Evolutionary conservation across 306 rosid genomes (phyloP), one percentile per base, ranked within the genome.

Genomic region (Cicer judaicum): DNA sequence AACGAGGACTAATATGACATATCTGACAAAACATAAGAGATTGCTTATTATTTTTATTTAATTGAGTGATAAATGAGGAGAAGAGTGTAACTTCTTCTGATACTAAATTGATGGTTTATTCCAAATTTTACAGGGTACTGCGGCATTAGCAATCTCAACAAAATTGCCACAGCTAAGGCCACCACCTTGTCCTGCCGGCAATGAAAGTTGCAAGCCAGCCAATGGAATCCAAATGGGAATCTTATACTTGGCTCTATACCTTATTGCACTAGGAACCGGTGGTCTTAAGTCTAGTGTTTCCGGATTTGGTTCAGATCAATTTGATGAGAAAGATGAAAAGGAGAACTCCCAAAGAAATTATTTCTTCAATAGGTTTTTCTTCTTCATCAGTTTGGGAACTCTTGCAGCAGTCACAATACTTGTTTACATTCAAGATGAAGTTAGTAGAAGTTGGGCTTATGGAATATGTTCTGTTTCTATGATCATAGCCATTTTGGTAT

Each of bases 201-300:
- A 29, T 18, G 38, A 74, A 48, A 71, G 36, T 73, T 91, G 98
- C 96, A 49, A 80, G 56, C 81, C 49, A 68, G 96, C 97, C 69
- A 79, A 72, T 48, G 88, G 90, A 50, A 83, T 88, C 52, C 98
- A 93, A 78, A 88, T 91, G 96, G 96, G 94, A 64, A 82, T 91
- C 48, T 68, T 93, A 7, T 91, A 86, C 88, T 5, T 87, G 57
- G 91, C 92, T 39, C 76, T 93, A 21, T 93, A 87, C 71, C 81
- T 89, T 15, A 83, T 89, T 71, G 96, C 96, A 19, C 82, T 93
- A 21, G 98, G 97, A 52, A 91, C 89, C 0, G 97, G 98, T 5
- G 98, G 98, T 61, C 80, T 91, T 6, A 93, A 93, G 71, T 93
- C 98, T n/a, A 93, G 98, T 68, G 86, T 91, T 47, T 93, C 97